Percentiles rank a stretch among this genome's conserved stretches.
Conservation (phyloP, 2,329 filamentous ascomycete genomes). For the Capronia americana region DNA sequence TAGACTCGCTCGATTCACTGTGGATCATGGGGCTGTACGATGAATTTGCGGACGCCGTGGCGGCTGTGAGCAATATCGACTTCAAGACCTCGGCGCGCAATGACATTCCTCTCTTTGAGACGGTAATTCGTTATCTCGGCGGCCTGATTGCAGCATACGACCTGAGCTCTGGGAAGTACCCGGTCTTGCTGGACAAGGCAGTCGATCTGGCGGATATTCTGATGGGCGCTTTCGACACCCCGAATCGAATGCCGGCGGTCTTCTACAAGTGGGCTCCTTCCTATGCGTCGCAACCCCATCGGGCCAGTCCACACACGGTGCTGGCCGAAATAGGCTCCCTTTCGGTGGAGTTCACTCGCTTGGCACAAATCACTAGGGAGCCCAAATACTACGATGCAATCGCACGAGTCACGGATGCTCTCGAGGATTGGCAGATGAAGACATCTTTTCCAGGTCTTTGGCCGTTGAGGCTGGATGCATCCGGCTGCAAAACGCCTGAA, state of each 20-base stretch:
- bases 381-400: constrained; percentile 89
- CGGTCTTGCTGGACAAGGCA: constrained; percentile 76
- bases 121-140: constrained; percentile 87
- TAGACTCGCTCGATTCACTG: constrained; percentile 81
- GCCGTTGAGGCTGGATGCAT: constrained; percentile 76
- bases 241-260: constrained; percentile 87
- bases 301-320: constrained; percentile 62
- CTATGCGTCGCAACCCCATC: constrained; percentile 62
- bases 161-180: constrained; percentile 72
- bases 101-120: constrained; percentile 90
- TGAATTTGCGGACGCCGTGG: constrained; percentile 80
- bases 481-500: constrained; percentile 69
- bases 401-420: constrained; percentile 79
- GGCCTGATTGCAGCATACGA: constrained; percentile 87
- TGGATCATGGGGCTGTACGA: constrained; percentile 83
- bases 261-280: constrained; percentile 80
- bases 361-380: constrained; percentile 83
- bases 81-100: constrained; percentile 73
- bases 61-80: constrained; percentile 74
- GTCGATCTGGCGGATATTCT: constrained; percentile 79
- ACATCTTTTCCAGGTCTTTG: constrained; percentile 80
- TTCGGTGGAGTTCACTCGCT: constrained; percentile 84
- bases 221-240: constrained; percentile 85
- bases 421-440: constrained; percentile 74
- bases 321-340: constrained; percentile 77